Base-by-base conservation (phyloP, 192 early-diverging fungal species). In the Anaeromyces robustus region DNA sequence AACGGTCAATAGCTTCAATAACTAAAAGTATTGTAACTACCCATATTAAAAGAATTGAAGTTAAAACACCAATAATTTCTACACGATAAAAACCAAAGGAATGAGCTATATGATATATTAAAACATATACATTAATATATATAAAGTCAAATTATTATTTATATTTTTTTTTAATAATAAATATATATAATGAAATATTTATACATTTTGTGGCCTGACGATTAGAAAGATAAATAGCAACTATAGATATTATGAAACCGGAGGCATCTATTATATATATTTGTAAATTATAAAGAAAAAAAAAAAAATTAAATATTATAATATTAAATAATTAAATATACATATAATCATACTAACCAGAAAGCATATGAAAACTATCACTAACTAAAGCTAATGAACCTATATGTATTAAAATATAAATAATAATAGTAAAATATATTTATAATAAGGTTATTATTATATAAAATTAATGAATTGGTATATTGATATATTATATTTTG, bases 1-100 rank as follows among this genome's bases (percentile, higher is more conserved):
- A 77, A 29, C 94, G 87, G 11, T 92, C 86, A 77, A 91, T 84
- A 14, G 94, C 94, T 82, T 95, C 94, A 17, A 85, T 79, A 26
- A 95, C 89, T n/a, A 95, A 83, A 77, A 83, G 83, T 7, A 86
- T 82, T 0, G 94, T 95, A 30, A 95, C 79, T 16, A 88, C 84
- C 94, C 94, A 95, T 78, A 95, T 93, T n/a, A 92, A 83, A 29
- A 93, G 87, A 30, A 91, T 92, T n/a, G 93, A 94, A 68, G 87
- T 78, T 14, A 95, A 84, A 13, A 94, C 94, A 41, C 92, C 94
- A 68, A 95, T 84, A 30, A 95, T 92, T 82, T 95, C 93, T 28
- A 92, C 90, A 31, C 94, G 89, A 80, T 94, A 87, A 78, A 89
- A 95, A 31, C 94, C 94, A 84, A 90, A 95, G 22, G 90, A 90